Conservation (phyloP, 2,329 filamentous ascomycete species). For the Ophiostoma australiae region DNA sequence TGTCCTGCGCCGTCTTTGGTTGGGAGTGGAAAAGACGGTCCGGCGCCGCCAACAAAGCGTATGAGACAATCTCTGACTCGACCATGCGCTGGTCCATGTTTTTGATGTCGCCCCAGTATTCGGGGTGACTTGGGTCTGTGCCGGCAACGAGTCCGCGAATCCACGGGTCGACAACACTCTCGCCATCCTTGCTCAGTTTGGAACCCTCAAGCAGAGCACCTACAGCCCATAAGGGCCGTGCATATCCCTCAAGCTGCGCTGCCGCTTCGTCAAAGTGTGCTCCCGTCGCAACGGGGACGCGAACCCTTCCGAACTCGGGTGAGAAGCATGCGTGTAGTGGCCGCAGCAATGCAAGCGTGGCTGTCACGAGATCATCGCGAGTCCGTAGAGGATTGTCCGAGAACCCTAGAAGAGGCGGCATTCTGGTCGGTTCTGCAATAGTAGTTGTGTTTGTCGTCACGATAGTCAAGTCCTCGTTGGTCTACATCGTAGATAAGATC, state of each 20-base stretch:
- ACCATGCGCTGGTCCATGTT: conserved; percentile 51
- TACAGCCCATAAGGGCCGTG: conserved; percentile 36
- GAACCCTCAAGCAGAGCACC: conserved; percentile 21
- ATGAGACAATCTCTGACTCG: conserved; percentile 48
- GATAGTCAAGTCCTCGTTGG: not conserved
- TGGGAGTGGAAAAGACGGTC: conserved; percentile 35
- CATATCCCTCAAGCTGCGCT: conserved; percentile 45
- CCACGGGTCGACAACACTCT: conserved; percentile 31
- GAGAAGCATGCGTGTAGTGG: conserved; percentile 37
- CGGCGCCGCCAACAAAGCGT: conserved; percentile 44
- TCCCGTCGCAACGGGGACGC: conserved; percentile 37
- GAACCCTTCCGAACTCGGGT: conserved; percentile 35
- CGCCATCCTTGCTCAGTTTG: not conserved
- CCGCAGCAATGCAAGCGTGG: conserved; percentile 34
- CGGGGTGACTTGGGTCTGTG: conserved; percentile 34
- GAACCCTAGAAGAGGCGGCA: conserved; percentile 37
- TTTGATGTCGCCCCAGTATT: conserved; percentile 46
- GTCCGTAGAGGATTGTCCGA: conserved; percentile 39
- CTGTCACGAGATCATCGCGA: conserved; percentile 36
- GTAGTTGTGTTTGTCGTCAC: not conserved
- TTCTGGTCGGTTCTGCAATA: not conserved
- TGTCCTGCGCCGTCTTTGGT: conserved; percentile 31
- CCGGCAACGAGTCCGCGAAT: conserved; percentile 33
- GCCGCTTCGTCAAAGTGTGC: conserved; percentile 43
- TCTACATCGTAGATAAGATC: not conserved